A percentile compares a stretch with the other conserved stretches of the same genome.
phyloP scores from a whole-genome alignment of 176 grass and related monocot species.

The Juncus inflexus region DNA sequence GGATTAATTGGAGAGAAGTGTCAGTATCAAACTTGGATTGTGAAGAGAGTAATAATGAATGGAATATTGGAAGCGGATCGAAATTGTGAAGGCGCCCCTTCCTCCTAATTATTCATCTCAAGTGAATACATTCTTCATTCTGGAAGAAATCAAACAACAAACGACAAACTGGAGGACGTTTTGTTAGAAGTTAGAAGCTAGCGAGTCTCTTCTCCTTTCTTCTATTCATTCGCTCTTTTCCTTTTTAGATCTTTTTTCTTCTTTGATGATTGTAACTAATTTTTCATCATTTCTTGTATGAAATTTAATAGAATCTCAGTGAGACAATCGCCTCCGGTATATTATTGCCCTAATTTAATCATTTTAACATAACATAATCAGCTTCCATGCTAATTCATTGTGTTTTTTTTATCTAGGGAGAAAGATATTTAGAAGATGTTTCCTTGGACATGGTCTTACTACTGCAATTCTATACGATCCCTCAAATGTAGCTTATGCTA shows the following conservation, averaged over 20 bases:
- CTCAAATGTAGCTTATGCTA: conserved; percentile 34
- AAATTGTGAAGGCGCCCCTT: not conserved
- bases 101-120: not conserved
- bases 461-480: conserved; percentile 34
- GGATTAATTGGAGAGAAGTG: conserved; percentile 85
- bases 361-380: not conserved
- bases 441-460: conserved; percentile 23
- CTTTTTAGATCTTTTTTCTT: no score
- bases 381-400: not conserved
- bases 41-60: conserved; percentile 30
- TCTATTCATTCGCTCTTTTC: no score
- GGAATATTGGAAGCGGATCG: conserved; percentile 17
- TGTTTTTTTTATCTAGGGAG: conserved; percentile 23
- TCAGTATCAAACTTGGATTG: conserved; percentile 56
- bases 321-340: no score
- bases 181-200: no score
- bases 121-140: conserved; percentile 1
- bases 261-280: no score
- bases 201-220: no score
- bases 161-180: no score
- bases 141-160: no score
- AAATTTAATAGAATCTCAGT: no score
- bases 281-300: no score
- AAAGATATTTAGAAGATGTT: conserved; percentile 38
- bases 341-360: not conserved